phyloP scores from a whole-genome alignment of 768 basidiomycete genomes.

The Neoboletus magnificus region DNA sequence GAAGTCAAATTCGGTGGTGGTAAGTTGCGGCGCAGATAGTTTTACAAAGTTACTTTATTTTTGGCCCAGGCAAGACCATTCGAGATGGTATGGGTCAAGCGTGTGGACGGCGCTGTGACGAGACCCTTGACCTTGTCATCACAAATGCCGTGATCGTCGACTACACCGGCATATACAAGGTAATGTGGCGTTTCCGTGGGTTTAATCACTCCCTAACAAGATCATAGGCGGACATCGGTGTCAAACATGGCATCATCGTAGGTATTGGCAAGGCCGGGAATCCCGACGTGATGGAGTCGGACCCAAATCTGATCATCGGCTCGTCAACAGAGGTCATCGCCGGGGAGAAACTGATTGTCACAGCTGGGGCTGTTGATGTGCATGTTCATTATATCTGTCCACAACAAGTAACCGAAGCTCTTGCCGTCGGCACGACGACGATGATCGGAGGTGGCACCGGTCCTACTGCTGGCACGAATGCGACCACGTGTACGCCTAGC shows the following conservation, averaged over 20 bases:
- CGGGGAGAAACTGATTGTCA: conserved; percentile 91
- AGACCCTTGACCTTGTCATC: conserved; percentile 87
- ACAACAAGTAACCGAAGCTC: conserved; percentile 83
- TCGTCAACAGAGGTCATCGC: conserved; percentile 95
- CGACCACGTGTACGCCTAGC: conserved; percentile 89
- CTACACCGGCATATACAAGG: conserved; percentile 95
- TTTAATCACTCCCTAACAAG: conserved; percentile 1
- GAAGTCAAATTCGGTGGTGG: conserved; percentile 99
- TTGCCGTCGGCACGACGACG: conserved; percentile 83
- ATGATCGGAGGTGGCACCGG: conserved; percentile 97
- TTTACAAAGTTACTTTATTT: neutral
- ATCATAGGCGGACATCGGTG: conserved; percentile 86
- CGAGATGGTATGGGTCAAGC: conserved; percentile 98
- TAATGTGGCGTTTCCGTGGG: conserved; percentile 21
- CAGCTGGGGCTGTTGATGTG: conserved; percentile 88
- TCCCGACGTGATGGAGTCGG: conserved; percentile 83
- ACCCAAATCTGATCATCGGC: conserved; percentile 72
- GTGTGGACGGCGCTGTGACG: conserved; percentile 60
- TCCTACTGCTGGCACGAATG: conserved; percentile 83
- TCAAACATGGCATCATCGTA: conserved; percentile 76
- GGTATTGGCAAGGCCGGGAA: conserved; percentile 98
- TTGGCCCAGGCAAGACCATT: conserved; percentile 75
- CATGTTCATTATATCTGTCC: conserved; percentile 97
- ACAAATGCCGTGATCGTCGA: conserved; percentile 94
- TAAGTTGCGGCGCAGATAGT: conserved; percentile 22